Evolutionary conservation across 495 filamentous ascomycete species (phyloP), one percentile per base, ranked within the genome.

Genomic region (Echria macrotheca): DNA sequence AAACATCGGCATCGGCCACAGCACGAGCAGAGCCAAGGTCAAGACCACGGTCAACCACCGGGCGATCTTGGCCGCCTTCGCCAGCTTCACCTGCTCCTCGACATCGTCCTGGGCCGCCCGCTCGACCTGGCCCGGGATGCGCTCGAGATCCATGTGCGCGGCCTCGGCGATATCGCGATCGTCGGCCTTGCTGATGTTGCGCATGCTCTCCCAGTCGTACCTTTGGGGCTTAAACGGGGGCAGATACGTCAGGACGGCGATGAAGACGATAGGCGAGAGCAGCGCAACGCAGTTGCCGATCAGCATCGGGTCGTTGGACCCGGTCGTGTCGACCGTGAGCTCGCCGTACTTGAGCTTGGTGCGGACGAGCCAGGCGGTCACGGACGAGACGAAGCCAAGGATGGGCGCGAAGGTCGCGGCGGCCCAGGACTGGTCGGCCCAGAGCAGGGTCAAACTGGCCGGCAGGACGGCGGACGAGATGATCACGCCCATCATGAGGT

Each of bases 241-340:
- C 18, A 46, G 15, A 24, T 46, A 46, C 5, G 49, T 51, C 18
- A 51, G 40, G 49, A 51, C 26, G 22, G 40, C 21, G 22, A 42
- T 42, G 67, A 89, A 87, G 51, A 91, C 53, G 3, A 84, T 37
- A 0, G 87, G 87, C n/a, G 81, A 80, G 15, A 90, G 79, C 0
- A 91, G 76, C 2, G 86, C 83, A 11, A 82, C 44, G 15, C 65
- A 49, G 44, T 88, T 89, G 44, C 87, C 87, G 14, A 84, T 84
- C 12, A 91, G 69, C 85, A 89, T 89, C 37, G 87, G 86, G 61
- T 85, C 82, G 61, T 86, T 89, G 24, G 73, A 70, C 15, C 84
- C 84, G 8, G 83, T 85, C 23, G 70, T 80, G 18, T 60, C 64
- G 41, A 89, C 81, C 35, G 69, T 80, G 25, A 89, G 69, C 19